Evolutionary conservation across 805 yeast species (phyloP).

Genomic region (Metschnikowia kofuensis): DNA sequence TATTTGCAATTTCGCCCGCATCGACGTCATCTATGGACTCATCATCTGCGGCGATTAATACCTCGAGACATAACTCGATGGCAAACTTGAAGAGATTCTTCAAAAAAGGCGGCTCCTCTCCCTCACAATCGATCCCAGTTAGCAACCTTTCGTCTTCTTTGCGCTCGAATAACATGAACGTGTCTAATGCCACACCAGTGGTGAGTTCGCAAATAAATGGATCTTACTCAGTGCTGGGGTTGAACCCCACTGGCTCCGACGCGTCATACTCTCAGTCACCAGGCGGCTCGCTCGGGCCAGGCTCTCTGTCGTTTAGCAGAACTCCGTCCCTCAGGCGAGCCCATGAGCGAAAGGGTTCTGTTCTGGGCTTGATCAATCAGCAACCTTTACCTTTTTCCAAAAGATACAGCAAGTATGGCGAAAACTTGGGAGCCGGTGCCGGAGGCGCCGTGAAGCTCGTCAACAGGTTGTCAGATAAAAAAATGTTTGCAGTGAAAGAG

Average conservation of each 20-base stretch:
- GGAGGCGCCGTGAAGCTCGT: conserved; percentile 87
- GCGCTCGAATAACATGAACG: conserved; percentile 14
- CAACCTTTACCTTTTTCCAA: conserved; percentile 59
- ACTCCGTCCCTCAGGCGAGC: conserved; percentile 30
- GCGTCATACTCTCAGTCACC: conserved; percentile 37
- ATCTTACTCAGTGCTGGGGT: conserved; percentile 31
- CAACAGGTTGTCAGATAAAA: conserved; percentile 60
- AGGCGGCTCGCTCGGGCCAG: conserved; percentile 18
- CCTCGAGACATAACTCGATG: conserved; percentile 70
- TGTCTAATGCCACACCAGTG: conserved; percentile 17
- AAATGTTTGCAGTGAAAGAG: conserved; percentile 89
- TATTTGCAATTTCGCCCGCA: conserved; percentile 29
- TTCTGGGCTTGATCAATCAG: conserved; percentile 28
- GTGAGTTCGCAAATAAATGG: conserved; percentile 24
- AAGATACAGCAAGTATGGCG: conserved; percentile 78
- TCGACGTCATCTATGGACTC: conserved; percentile 39
- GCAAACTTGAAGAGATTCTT: conserved; percentile 74
- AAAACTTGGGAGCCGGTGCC: conserved; percentile 90
- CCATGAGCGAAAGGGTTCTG: conserved; percentile 37
- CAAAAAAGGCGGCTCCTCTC: conserved; percentile 39
- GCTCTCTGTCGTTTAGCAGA: conserved; percentile 26
- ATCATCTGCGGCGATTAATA: conserved; percentile 10
- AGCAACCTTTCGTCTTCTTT: conserved; percentile 24
- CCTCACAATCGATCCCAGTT: conserved; percentile 18
- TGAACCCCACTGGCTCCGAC: conserved; percentile 32